Percentiles rank a stretch among this genome's conserved stretches.
Conservation (phyloP, 1,284 basidiomycete species). For the Golubevia sp. region DNA sequence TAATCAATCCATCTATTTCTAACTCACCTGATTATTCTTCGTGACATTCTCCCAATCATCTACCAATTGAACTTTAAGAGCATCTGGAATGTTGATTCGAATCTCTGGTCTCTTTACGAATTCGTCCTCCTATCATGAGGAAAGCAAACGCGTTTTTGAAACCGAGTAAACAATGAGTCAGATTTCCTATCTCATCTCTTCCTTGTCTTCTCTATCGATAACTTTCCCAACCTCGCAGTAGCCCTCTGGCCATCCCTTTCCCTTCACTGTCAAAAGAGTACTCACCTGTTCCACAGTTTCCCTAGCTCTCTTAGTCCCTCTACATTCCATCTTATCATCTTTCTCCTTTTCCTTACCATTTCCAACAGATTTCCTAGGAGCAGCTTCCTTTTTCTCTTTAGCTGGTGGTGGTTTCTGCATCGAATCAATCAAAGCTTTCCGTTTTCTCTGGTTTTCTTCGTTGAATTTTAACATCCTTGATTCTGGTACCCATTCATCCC, state of each 20-base stretch:
- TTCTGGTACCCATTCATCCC: conserved; percentile 97
- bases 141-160: background rate
- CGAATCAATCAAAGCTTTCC: conserved; percentile 65
- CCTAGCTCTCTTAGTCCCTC: conserved; percentile 27
- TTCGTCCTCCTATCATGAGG: conserved; percentile 67
- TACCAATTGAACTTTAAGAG: conserved; percentile 84
- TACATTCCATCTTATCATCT: conserved; percentile 3
- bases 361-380: conserved; percentile 64
- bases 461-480: conserved; percentile 82
- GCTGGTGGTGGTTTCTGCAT: conserved; percentile 49
- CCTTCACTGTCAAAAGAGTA: no score
- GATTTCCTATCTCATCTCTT: background rate
- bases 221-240: no score
- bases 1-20: background rate
- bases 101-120: conserved; percentile 80
- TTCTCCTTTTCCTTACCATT: conserved; percentile 42
- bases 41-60: conserved; percentile 99
- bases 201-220: background rate
- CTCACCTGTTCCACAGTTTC: conserved; percentile 32
- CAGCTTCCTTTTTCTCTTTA: conserved; percentile 63
- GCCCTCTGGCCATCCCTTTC: background rate
- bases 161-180: background rate
- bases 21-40: conserved; percentile 81
- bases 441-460: conserved; percentile 80
- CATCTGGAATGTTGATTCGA: conserved; percentile 85